A percentile compares a stretch with the other conserved stretches of the same genome.
Conservation (phyloP, 139 green algal genomes). For the Dunaliella primolecta region DNA sequence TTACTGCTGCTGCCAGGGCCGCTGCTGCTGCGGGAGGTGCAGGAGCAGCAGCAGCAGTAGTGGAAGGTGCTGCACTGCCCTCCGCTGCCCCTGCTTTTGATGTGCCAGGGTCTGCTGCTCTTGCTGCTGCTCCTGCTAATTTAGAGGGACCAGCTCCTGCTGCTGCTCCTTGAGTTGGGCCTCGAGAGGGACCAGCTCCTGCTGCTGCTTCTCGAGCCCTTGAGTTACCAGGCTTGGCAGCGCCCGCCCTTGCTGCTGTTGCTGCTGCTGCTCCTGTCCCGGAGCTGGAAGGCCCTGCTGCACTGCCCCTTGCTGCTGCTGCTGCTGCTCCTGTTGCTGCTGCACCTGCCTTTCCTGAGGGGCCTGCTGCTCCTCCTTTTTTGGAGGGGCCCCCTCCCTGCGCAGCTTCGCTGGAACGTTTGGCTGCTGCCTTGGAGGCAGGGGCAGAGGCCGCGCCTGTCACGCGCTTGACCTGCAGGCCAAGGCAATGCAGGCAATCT, state of each 20-base stretch:
- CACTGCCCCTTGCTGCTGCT: no score
- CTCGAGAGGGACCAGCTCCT: not conserved
- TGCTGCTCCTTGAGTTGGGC: not conserved
- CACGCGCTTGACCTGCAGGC: not conserved
- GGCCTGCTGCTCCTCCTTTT: not conserved
- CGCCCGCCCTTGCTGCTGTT: no score
- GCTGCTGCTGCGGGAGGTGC: not conserved
- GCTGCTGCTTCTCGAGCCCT: no score
- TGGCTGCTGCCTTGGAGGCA: not conserved
- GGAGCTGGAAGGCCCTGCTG: no score
- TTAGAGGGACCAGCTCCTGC: not conserved
- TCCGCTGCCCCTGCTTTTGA: not conserved
- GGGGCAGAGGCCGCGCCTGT: not conserved
- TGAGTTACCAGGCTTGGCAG: no score
- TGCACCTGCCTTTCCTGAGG: not conserved
- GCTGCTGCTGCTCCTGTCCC: no score
- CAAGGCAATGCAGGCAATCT: no score
- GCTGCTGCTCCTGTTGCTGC: not conserved
- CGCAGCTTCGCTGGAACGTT: not conserved
- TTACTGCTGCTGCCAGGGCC: not conserved
- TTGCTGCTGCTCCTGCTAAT: not conserved
- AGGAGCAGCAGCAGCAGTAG: no score
- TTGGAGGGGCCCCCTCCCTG: conserved; percentile 7
- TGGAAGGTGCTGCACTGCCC: not conserved
- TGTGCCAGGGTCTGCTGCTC: not conserved